Evolutionary conservation across 1,139 yeast species (phyloP).

Genomic region (Pneumocystis sp.): DNA sequence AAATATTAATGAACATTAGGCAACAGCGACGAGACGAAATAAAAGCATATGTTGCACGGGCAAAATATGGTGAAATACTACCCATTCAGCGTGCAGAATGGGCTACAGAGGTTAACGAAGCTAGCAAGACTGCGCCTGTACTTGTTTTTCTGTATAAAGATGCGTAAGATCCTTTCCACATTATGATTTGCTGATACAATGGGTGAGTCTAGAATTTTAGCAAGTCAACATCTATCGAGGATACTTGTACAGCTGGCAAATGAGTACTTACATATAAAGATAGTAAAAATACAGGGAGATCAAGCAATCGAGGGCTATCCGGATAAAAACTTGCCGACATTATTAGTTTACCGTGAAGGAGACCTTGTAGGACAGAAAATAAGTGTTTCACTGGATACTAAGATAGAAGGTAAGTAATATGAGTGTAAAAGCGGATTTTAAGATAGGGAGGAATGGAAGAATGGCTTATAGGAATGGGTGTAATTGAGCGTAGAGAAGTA

Average conservation of each 20-base stretch:
- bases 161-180: background rate
- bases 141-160: constrained; percentile 47
- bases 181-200: background rate
- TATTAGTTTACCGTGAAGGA: constrained; percentile 54
- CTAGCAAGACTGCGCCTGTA: constrained; percentile 47
- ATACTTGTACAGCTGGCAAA: constrained; percentile 30
- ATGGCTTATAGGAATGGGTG: background rate
- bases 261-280: constrained; percentile 65
- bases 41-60: constrained; percentile 40
- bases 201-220: constrained; percentile 4
- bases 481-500: background rate
- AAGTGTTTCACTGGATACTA: background rate
- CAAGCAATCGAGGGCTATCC: constrained; percentile 90
- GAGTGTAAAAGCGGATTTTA: background rate
- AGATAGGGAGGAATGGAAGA: background rate
- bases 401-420: background rate
- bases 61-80: constrained; percentile 61
- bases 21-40: constrained; percentile 58
- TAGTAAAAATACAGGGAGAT: constrained; percentile 76
- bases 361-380: background rate
- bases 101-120: constrained; percentile 68
- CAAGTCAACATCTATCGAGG: constrained; percentile 11
- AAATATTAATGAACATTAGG: background rate
- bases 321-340: constrained; percentile 76
- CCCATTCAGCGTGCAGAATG: constrained; percentile 81